phyloP scores from a whole-genome alignment of 1,139 yeast species.

The Geotrichum histeridarum region DNA sequence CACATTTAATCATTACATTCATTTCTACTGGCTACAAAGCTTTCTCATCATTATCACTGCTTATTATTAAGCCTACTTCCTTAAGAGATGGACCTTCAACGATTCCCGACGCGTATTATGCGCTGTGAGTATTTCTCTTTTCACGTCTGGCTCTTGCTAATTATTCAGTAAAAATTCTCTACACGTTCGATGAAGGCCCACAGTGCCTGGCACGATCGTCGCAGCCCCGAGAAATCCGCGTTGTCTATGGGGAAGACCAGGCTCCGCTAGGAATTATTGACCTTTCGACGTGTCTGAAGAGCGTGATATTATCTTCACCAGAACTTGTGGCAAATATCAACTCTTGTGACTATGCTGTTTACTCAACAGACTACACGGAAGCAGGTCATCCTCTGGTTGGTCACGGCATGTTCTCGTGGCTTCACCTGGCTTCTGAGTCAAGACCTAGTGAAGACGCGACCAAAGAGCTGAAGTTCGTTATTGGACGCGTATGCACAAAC shows the following conservation, averaged over 20 bases:
- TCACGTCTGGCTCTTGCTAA: not conserved
- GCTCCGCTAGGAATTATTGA: slow-evolving; percentile 36
- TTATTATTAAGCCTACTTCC: not conserved
- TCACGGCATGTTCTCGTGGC: slow-evolving; percentile 35
- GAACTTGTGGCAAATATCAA: slow-evolving; percentile 34
- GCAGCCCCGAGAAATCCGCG: slow-evolving; percentile 28
- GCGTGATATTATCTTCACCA: slow-evolving; percentile 37
- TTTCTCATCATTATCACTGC: not conserved
- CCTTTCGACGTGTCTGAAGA: slow-evolving; percentile 33
- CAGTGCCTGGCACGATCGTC: slow-evolving; percentile 35
- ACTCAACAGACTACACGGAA: slow-evolving; percentile 40
- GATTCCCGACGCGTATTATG: slow-evolving; percentile 16
- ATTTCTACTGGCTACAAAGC: not conserved
- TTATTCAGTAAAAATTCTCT: slow-evolving; percentile 34
- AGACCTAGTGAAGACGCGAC: not conserved
- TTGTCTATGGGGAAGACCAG: slow-evolving; percentile 28
- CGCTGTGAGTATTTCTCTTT: slow-evolving; percentile 7
- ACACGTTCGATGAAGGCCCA: slow-evolving; percentile 34
- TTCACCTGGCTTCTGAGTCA: slow-evolving; percentile 5
- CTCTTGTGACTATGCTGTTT: slow-evolving; percentile 39
- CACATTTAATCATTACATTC: not conserved
- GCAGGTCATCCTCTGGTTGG: slow-evolving; percentile 39
- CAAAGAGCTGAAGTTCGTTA: slow-evolving; percentile 4
- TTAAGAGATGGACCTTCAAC: slow-evolving; percentile 11
- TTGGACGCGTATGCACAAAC: slow-evolving; percentile 19